phyloP scores from a whole-genome alignment of 495 filamentous ascomycete genomes.

The Saxophila tyrrhenica region DNA sequence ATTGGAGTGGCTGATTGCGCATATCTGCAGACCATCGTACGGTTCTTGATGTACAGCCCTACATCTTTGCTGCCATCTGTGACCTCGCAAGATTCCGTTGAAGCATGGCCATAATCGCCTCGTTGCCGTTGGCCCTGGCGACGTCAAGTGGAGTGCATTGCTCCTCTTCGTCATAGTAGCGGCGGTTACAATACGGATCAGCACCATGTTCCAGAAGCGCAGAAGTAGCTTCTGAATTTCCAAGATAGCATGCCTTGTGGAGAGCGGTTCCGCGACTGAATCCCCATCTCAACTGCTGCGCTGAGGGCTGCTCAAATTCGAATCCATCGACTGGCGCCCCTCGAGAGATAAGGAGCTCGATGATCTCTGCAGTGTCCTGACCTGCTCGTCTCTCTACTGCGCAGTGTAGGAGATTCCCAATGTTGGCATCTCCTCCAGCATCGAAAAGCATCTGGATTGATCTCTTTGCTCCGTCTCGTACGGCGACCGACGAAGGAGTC shows the following conservation, averaged over 20 bases:
- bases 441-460: not conserved
- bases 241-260: slow-evolving; percentile 1
- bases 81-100: not conserved
- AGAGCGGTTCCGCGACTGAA: slow-evolving; percentile 1
- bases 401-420: not conserved
- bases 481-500: not conserved
- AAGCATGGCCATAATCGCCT: slow-evolving; percentile 1
- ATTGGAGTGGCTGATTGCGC: no score
- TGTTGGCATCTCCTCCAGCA: not conserved
- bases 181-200: not conserved
- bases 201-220: slow-evolving; percentile 1
- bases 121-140: not conserved
- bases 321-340: not conserved
- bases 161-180: not conserved
- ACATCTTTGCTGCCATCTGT: not conserved
- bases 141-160: not conserved
- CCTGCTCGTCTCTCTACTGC: slow-evolving; percentile 1
- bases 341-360: not conserved
- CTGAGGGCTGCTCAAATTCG: not conserved
- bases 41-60: not conserved
- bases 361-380: slow-evolving; percentile 3
- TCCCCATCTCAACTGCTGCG: slow-evolving; percentile 1
- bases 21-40: no score
- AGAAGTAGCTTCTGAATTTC: slow-evolving; percentile 2
- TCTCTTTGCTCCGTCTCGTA: not conserved